phyloP scores from a whole-genome alignment of 208 protist genomes.

The Leishmania turanica region DNA sequence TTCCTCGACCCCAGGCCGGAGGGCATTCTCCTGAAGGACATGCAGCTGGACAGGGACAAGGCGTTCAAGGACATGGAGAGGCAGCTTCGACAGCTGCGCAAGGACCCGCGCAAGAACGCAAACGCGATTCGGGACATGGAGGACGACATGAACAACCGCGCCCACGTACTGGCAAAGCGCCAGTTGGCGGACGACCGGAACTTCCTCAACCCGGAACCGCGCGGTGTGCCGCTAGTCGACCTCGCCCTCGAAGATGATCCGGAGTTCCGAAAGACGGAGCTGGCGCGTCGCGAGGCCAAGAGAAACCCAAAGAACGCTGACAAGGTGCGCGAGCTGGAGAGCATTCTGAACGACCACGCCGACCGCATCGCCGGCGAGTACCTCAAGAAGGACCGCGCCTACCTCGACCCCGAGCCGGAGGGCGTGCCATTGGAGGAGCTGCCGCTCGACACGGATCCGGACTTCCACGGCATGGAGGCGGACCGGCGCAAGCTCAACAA shows the following conservation, averaged over 20 bases:
- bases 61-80: constrained; percentile 59
- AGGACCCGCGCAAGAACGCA: constrained; percentile 50
- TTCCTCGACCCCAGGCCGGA: constrained; percentile 61
- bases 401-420: constrained; percentile 71
- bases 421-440: constrained; percentile 72
- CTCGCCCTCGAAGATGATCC: constrained; percentile 69
- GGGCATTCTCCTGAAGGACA: constrained; percentile 58
- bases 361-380: constrained; percentile 64
- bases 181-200: constrained; percentile 52
- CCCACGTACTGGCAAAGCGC: constrained; percentile 49
- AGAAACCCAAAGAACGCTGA: constrained; percentile 36
- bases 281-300: constrained; percentile 55
- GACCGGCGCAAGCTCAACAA: constrained; percentile 48
- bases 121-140: constrained; percentile 50
- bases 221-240: constrained; percentile 58
- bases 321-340: constrained; percentile 48
- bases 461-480: constrained; percentile 69
- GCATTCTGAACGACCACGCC: constrained; percentile 61
- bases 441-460: constrained; percentile 60
- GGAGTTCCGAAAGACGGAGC: constrained; percentile 57
- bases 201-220: constrained; percentile 76
- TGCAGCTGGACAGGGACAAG: constrained; percentile 61
- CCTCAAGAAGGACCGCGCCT: constrained; percentile 69
- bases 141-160: constrained; percentile 60
- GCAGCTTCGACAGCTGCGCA: constrained; percentile 42